These are phyloP conservation scores for Gossypium mustelinum DNA, from an alignment of 345 rosid genomes.

Conservation along the genomic window DNA sequence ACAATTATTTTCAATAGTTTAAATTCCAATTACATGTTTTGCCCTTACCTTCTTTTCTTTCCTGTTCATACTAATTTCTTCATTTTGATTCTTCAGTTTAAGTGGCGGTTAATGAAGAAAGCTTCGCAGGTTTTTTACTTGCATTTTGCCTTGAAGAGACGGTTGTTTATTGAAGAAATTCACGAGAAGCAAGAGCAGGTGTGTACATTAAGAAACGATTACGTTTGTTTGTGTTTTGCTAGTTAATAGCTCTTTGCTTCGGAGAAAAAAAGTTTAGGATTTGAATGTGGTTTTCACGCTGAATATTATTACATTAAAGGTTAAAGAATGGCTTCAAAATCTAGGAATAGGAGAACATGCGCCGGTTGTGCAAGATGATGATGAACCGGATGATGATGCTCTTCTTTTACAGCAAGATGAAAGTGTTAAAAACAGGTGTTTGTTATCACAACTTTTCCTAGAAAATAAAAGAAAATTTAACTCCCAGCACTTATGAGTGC, in stretches of 20 bases:
- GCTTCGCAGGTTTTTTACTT: slow-evolving; percentile 86
- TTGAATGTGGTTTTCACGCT: slow-evolving; percentile 48
- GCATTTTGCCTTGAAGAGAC: slow-evolving; percentile 89
- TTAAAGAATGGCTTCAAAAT: slow-evolving; percentile 99
- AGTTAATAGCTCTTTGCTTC: slow-evolving; percentile 14
- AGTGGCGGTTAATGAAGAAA: slow-evolving; percentile 83
- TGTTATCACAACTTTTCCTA: neutral
- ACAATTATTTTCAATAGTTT: neutral
- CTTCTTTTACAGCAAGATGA: slow-evolving; percentile 69
- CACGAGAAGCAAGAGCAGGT: slow-evolving; percentile 99
- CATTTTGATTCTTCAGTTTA: slow-evolving; percentile 48
- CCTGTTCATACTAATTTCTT: neutral
- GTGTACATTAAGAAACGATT: slow-evolving; percentile 14
- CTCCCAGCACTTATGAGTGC: slow-evolving; percentile 27
- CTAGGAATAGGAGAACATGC: slow-evolving; percentile 93
- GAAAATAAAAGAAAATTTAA: neutral
- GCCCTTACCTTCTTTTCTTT: neutral
- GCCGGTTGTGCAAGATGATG: slow-evolving; percentile 66
- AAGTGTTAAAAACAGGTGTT: slow-evolving; percentile 73
- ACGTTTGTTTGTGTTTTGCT: neutral
- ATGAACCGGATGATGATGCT: slow-evolving; percentile 74
- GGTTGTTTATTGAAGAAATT: slow-evolving; percentile 88
- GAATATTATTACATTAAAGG: slow-evolving; percentile 62
- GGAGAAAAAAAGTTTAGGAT: slow-evolving; percentile 23
- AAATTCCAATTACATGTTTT: neutral